Conservation (phyloP, 1,139 yeast genomes). For the Yamadazyma kanchanaburiensis region DNA sequence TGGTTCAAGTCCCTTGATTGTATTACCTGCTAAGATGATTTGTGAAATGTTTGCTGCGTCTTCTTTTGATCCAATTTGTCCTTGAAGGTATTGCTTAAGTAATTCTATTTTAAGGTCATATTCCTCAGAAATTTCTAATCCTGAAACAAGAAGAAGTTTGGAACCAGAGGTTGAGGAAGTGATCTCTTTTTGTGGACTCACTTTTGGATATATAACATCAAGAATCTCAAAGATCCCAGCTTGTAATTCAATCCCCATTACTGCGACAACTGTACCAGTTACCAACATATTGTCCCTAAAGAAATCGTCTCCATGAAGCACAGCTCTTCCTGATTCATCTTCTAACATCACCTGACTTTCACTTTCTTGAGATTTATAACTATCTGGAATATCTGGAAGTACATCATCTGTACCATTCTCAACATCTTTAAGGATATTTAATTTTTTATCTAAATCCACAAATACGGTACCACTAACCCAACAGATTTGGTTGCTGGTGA, state of each 20-base stretch:
- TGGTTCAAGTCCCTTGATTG: conserved; percentile 32
- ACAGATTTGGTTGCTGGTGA: conserved; percentile 63
- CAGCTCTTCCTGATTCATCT: conserved; percentile 90
- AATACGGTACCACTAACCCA: conserved; percentile 93
- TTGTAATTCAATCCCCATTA: conserved; percentile 79
- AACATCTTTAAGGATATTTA: conserved; percentile 81
- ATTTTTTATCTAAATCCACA: conserved; percentile 79
- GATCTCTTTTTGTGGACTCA: conserved; percentile 53
- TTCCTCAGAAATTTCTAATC: conserved; percentile 52
- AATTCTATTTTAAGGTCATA: conserved; percentile 52
- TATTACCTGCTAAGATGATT: conserved; percentile 74
- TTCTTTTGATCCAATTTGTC: conserved; percentile 52
- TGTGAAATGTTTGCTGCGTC: conserved; percentile 40
- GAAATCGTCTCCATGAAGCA: conserved; percentile 63
- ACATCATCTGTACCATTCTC: conserved; percentile 56
- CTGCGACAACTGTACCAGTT: conserved; percentile 84
- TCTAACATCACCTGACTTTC: conserved; percentile 66
- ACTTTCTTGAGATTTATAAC: conserved; percentile 23
- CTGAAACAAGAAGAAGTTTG: conserved; percentile 66
- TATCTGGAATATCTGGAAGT: conserved; percentile 33
- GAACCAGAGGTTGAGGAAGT: conserved; percentile 2
- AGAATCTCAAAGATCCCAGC: conserved; percentile 84
- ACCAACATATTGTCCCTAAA: conserved; percentile 52
- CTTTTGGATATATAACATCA: conserved; percentile 71
- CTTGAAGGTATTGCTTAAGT: conserved; percentile 69